Evolutionary conservation across 768 basidiomycete genomes (phyloP), one percentile per base, ranked within the genome.

Genomic region (Tylopilus subfusipes): DNA sequence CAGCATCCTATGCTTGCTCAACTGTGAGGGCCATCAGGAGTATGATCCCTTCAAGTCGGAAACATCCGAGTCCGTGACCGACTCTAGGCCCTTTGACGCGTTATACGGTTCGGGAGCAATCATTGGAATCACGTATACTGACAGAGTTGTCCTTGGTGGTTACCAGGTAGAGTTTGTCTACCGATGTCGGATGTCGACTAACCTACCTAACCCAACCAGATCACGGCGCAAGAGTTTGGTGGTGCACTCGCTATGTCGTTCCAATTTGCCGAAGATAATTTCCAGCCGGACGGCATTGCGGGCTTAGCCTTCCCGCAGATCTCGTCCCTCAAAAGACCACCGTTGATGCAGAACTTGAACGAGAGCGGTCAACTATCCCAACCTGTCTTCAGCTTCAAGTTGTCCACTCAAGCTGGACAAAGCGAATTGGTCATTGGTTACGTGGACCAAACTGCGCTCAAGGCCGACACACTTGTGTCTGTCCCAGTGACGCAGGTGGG

Each of bases 371-470:
- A 46, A 22, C 47, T 63, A 6, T 47, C 56, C 24, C 18, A 27
- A 24, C 36, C 24, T 3, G 64, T 69, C 53, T 78, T 83, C 62
- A 70, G 75, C 27, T 79, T 84, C 67, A 78, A 76, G 67, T 63
- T 83, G 16, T 68, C 73, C 30, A 54, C 63, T 3, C 50, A 45
- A 11, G n/a, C 43, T 30, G 60, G 54, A 31, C 19, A 39, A 36
- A 66, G 66, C 47, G 47, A 58, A 24, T 6, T 66, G 52, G 48
- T 24, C 13, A 38, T 68, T 13, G 66, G 66, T 11, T 73, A 70
- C 9, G 72, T 73, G 16, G 74, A 81, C 64, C 63, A 81, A 8
- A 71, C 72, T 58, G 63, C 83, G 29, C 82, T 81, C 51, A 81
- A 81, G 44, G 65, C 66, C 10, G 67, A 82, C 63, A 61, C 57